Conservation (phyloP, 1,284 basidiomycete species). For the Ganoderma leucocontextum region DNA sequence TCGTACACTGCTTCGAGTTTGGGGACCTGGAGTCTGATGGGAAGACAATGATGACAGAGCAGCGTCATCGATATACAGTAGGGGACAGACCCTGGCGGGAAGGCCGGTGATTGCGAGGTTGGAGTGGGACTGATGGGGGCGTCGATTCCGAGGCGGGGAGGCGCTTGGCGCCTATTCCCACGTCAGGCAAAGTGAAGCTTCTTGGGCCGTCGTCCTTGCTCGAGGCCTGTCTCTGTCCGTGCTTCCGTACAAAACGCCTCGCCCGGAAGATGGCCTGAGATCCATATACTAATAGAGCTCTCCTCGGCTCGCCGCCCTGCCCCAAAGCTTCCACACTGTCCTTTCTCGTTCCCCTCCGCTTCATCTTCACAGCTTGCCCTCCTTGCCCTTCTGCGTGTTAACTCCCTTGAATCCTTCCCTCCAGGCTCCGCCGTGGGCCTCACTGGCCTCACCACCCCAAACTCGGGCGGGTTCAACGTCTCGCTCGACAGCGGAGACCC, state of each 20-base stretch:
- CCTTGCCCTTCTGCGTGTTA: constrained; percentile 1
- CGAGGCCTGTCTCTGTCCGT: constrained; percentile 9
- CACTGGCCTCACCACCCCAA: constrained; percentile 60
- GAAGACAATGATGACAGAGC: background rate
- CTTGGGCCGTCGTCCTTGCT: constrained; percentile 2
- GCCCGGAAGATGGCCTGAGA: constrained; percentile 5
- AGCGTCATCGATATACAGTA: background rate
- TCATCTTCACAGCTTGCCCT: constrained; percentile 6
- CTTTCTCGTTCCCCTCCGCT: constrained; percentile 9
- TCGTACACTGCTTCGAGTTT: constrained; percentile 1
- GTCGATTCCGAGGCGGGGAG: constrained; percentile 10
- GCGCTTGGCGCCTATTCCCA: constrained; percentile 23
- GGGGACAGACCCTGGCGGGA: constrained; percentile 13
- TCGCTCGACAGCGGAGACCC: constrained; percentile 58
- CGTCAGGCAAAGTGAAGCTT: constrained; percentile 19
- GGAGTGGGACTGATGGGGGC: constrained; percentile 23
- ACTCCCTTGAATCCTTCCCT: constrained; percentile 11
- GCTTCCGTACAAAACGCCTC: constrained; percentile 10
- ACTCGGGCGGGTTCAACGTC: constrained; percentile 65
- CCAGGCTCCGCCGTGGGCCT: constrained; percentile 67
- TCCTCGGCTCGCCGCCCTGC: constrained; percentile 11
- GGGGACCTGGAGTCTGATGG: background rate
- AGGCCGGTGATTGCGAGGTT: constrained; percentile 28
- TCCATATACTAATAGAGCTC: constrained; percentile 23
- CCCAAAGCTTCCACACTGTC: constrained; percentile 18